Base-by-base conservation (phyloP, 148 eudicot species). In the Linanthus parryae region DNA sequence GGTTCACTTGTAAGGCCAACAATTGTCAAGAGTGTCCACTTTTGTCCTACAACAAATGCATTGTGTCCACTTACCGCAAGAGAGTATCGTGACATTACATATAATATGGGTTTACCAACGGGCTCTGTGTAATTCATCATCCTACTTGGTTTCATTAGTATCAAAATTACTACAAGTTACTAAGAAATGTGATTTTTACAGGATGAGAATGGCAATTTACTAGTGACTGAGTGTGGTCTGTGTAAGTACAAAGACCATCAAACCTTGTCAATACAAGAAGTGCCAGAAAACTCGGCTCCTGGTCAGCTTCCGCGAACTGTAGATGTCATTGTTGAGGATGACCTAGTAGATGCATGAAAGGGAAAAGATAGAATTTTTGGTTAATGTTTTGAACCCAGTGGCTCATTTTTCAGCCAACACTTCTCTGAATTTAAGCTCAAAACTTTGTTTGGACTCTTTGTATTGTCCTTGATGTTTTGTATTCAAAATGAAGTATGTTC, bases 1-100 rank as follows among this genome's bases (percentile, higher is more conserved):
- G 99, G 99, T 68, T 94, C 99, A 61, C 99, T 94, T 76, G 99
- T 94, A 49, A 88, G 99, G 80, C 99, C 99, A 25, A 94, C 84
- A 66, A 96, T 94, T 55, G 95, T 94, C 7, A 94, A 84, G 69
- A 88, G 96, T 67, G 99, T 94, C 31, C 99, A 88, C 63, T 94
- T 82, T 61, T 94, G 99, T 67, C 95, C 99, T 44, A 57, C 65
- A 33, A 88, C 91, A 24, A 68, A 70, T 50, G 64, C 61, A 46
- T 88, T n/a, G n/a, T n/a, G n/a, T n/a, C n/a, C n/a, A n/a, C n/a
- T 94, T 62, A 82, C 85, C 22, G 56, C 83, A 13, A 87, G 99
- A 48, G 99, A 94, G 60, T 94, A 94, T 68, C 79, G 96, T 31
- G 99, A 94, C 69, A 88, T 94, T 43, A 88, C 99, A 48, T 84